Base-by-base conservation (phyloP, 106 monocot species). In the Vanilla planifolia region DNA sequence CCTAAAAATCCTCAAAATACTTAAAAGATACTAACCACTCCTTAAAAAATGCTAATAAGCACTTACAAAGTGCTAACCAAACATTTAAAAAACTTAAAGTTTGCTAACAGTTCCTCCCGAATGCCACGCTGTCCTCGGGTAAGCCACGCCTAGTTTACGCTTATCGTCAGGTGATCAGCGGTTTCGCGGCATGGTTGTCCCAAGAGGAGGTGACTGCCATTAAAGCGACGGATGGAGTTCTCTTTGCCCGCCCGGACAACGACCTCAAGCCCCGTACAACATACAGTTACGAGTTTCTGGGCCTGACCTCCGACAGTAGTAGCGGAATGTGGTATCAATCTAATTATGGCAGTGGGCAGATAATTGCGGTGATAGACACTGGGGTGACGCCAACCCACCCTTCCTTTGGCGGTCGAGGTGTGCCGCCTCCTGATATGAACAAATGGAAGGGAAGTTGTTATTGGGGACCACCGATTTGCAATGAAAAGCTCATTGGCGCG, bases 401-500 rank as follows among this genome's bases (percentile, higher is more conserved):
- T 28, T 79, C 74, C n/a, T 79, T 73, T 27, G 4, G 50, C 29
- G 64, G 30, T 11, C 1, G 27, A 0, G 66, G 51, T 8, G 33
- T 66, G 62, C 48, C 73, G 16, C n/a, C n/a, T n/a, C 66, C 76
- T 0, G 19, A 77, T 11, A 69, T 73, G 1, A 19, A 55, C 30
- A 73, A 67, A 42, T 85, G 85, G 85, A 85, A 64, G 15, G 85
- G 85, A 8, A 36, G 37, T 17, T 85, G 80, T 48, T 59, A 71
- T 14, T 80, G 77, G 63, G 28, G 51, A 4, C 16, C 19, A 2
- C 36, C 66, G 16, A 28, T 51, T 0, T 85, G 85, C 61, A 85
- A 70, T 61, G 80, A 76, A 51, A 85, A 85, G 64, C 72, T 85
- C 50, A 79, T 85, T 4, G 82, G 71, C 0, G 77, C 69, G 3